Percentiles rank a stretch among this genome's conserved stretches.
phyloP scores from a whole-genome alignment of 2,329 filamentous ascomycete genomes.

The Herpotrichia juniperi region DNA sequence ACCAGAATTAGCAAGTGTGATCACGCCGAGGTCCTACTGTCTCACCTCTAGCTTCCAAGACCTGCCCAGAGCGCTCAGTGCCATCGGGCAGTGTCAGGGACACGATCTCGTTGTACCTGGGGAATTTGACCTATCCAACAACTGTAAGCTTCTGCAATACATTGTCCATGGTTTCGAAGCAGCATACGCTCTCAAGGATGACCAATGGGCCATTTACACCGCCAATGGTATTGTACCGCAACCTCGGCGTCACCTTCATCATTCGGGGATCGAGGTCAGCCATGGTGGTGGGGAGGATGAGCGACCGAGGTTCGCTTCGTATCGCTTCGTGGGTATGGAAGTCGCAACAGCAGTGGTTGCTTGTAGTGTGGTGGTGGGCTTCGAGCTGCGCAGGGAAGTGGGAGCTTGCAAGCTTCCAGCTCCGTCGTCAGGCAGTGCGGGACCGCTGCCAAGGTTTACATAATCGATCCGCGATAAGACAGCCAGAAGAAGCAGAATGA shows the following conservation, averaged over 20 bases:
- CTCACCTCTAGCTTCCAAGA: constrained; percentile 94
- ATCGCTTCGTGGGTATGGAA: constrained; percentile 25
- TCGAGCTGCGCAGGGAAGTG: constrained; percentile 33
- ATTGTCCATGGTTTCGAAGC: constrained; percentile 10
- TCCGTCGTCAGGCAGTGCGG: constrained; percentile 20
- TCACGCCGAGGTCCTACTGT: constrained; percentile 2
- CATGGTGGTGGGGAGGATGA: constrained; percentile 37
- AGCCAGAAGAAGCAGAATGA: background rate
- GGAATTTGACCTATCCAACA: constrained; percentile 84
- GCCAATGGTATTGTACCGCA: constrained; percentile 98
- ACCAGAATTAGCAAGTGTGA: constrained; percentile 20
- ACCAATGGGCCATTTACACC: constrained; percentile 98
- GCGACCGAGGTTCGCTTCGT: constrained; percentile 18
- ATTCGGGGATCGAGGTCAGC: constrained; percentile 54
- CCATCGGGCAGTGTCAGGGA: constrained; percentile 95
- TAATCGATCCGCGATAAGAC: constrained; percentile 2
- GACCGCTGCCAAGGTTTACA: constrained; percentile 1
- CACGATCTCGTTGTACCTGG: constrained; percentile 97
- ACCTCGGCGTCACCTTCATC: constrained; percentile 68
- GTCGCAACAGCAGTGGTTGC: constrained; percentile 18
- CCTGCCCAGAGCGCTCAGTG: constrained; percentile 89
- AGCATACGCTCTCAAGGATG: constrained; percentile 89
- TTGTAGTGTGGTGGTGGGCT: constrained; percentile 22
- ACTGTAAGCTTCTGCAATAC: constrained; percentile 25
- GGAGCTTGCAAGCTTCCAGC: constrained; percentile 28